Base-by-base conservation (phyloP, 257 asterid genomes). In the Misopates orontium region DNA sequence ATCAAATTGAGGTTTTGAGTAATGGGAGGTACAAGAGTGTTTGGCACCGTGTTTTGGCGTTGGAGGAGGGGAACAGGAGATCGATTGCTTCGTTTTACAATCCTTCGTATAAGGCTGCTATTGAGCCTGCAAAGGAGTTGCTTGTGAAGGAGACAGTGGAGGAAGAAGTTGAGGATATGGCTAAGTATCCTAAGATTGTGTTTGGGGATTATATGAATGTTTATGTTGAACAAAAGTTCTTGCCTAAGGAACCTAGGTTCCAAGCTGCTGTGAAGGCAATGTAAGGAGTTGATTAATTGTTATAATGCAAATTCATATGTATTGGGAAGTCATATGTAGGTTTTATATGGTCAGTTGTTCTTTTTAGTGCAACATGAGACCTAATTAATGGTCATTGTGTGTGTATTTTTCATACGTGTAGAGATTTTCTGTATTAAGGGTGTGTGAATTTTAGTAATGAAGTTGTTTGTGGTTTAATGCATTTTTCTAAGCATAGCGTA, bases 21-120 rank as follows among this genome's bases (percentile, higher is more conserved):
- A 90, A 88, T 8, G 97, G 97, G 10, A 75, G 73, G 74, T 90
- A 90, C 62, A 90, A 90, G 86, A 90, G 97, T 16, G 93, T 74
- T 8, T 90, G 96, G 97, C 97, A 88, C 68, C 68, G 87, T 1
- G 85, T 90, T 55, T 39, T 82, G 74, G 91, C 95, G 7, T 66
- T 64, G n/a, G 75, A 67, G 16, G 78, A 83, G 5, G 96, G 90
- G 24, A 90, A 79, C 49, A 68, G 97, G 42, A 87, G 96, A 67
- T 88, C 97, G 6, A 81, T 90, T n/a, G 97, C 97, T 0, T 90
- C 97, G 0, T 90, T 90, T 45, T 90, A 90, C 16, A 90, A 90
- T 11, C 97, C 97, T 0, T 90, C 95, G 0, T 21, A 62, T 8
- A 71, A 78, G 65, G 97, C 96, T 19, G 82, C 83, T 4, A 90